Conservation (phyloP, 1,284 basidiomycete genomes). For the Neolentinus lepideus region DNA sequence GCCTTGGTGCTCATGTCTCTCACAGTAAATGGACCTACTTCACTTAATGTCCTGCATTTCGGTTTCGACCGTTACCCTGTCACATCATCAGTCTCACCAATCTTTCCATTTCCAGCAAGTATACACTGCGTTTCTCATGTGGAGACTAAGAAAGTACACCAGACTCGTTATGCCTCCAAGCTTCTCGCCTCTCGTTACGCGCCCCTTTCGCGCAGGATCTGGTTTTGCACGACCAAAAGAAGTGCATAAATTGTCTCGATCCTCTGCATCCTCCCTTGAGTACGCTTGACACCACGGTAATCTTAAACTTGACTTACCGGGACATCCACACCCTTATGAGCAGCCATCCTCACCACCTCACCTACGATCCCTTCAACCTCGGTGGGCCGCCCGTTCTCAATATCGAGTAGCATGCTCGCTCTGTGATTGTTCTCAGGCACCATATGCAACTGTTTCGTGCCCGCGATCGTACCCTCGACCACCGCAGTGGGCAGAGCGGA, state of each 20-base stretch:
- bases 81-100: too few species aligned
- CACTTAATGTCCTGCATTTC: too few species aligned
- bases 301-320: conserved; percentile 37
- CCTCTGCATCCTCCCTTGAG: conserved; percentile 22
- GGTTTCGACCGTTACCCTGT: too few species aligned
- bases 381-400: conserved; percentile 44
- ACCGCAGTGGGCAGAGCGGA: conserved; percentile 36
- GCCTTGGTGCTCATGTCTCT: too few species aligned
- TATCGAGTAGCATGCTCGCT: conserved; percentile 59
- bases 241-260: conserved; percentile 44
- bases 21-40: too few species aligned
- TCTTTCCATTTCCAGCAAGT: too few species aligned
- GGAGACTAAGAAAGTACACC: too few species aligned
- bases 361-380: conserved; percentile 64
- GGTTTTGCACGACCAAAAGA: conserved; percentile 42
- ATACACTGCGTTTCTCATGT: too few species aligned
- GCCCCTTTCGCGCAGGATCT: conserved; percentile 25
- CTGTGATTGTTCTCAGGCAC: conserved; percentile 37
- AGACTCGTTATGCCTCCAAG: too few species aligned
- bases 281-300: not conserved
- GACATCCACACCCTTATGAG: conserved; percentile 33
- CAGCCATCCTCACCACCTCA: conserved; percentile 48
- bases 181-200: too few species aligned
- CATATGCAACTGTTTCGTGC: conserved; percentile 30
- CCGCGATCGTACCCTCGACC: conserved; percentile 31